Evolutionary conservation across 176 grass and related monocot species (phyloP).

Genomic region (Bothriochloa decipiens): DNA sequence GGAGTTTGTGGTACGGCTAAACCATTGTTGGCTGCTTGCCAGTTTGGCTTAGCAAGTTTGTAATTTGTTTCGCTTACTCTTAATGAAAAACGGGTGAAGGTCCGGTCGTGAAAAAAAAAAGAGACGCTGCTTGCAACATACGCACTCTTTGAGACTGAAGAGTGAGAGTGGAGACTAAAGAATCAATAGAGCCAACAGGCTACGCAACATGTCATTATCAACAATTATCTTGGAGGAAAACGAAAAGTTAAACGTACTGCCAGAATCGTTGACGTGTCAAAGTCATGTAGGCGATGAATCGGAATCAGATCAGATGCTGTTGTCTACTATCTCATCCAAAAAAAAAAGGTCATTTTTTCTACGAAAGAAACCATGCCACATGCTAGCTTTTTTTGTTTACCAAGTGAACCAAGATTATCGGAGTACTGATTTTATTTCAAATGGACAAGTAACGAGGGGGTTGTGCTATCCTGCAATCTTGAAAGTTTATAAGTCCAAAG

Average conservation of each 20-base stretch:
- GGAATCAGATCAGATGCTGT: not conserved
- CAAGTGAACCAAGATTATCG: not conserved
- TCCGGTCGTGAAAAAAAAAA: too few species aligned
- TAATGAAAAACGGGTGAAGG: too few species aligned
- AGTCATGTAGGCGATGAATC: not conserved
- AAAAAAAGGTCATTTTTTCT: too few species aligned
- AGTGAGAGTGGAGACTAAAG: not conserved
- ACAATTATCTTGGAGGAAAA: not conserved
- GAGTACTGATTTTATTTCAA: not conserved
- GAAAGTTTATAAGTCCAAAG: too few species aligned
- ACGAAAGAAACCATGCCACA: too few species aligned
- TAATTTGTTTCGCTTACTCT: too few species aligned
- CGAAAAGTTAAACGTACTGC: not conserved
- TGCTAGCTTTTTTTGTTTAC: not conserved
- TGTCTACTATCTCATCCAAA: not conserved
- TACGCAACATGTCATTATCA: constrained; percentile 17
- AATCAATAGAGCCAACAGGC: not conserved
- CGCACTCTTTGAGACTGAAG: constrained; percentile 21
- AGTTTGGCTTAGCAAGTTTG: too few species aligned
- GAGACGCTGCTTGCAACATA: too few species aligned
- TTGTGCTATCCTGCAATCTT: not conserved
- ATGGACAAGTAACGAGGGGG: not conserved
- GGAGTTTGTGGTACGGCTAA: too few species aligned
- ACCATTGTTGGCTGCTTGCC: too few species aligned
- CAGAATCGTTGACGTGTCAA: not conserved